Evolutionary conservation across 2,329 filamentous ascomycete genomes (phyloP).

Genomic region (Colletotrichum gloeosporioides): DNA sequence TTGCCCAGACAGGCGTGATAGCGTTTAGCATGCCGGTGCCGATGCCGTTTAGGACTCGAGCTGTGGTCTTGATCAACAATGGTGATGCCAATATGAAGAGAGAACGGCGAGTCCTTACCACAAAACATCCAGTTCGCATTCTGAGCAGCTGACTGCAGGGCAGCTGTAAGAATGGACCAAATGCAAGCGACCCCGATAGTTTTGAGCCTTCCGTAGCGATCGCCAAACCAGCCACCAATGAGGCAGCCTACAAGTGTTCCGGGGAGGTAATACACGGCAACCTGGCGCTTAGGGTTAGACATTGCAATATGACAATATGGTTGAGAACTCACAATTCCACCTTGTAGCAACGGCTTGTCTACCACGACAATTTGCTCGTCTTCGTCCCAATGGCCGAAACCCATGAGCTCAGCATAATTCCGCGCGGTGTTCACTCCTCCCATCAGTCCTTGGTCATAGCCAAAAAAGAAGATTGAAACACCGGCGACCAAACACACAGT

Average conservation of each 20-base stretch:
- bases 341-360: conserved; percentile 58
- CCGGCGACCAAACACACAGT: conserved; percentile 68
- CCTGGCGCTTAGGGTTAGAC: not conserved
- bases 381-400: conserved; percentile 63
- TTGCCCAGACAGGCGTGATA: conserved; percentile 75
- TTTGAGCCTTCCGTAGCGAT: conserved; percentile 65
- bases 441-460: conserved; percentile 63
- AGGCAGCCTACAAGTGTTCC: conserved; percentile 68
- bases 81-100: not conserved
- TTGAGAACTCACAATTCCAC: conserved; percentile 57
- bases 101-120: not conserved
- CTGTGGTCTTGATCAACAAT: conserved; percentile 30
- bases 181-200: conserved; percentile 65
- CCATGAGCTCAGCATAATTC: conserved; percentile 70
- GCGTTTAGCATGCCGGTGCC: conserved; percentile 75
- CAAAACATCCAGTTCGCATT: conserved; percentile 74
- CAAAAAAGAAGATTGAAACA: conserved; percentile 73
- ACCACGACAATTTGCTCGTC: conserved; percentile 55
- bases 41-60: conserved; percentile 66
- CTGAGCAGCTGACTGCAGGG: conserved; percentile 68
- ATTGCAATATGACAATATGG: conserved; percentile 52
- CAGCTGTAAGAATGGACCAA: conserved; percentile 66
- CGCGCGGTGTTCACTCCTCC: conserved; percentile 70
- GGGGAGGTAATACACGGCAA: conserved; percentile 50
- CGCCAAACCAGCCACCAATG: conserved; percentile 67